Evolutionary conservation across 2,329 filamentous ascomycete species (phyloP).

Genomic region (Achaetomium macrosporum): DNA sequence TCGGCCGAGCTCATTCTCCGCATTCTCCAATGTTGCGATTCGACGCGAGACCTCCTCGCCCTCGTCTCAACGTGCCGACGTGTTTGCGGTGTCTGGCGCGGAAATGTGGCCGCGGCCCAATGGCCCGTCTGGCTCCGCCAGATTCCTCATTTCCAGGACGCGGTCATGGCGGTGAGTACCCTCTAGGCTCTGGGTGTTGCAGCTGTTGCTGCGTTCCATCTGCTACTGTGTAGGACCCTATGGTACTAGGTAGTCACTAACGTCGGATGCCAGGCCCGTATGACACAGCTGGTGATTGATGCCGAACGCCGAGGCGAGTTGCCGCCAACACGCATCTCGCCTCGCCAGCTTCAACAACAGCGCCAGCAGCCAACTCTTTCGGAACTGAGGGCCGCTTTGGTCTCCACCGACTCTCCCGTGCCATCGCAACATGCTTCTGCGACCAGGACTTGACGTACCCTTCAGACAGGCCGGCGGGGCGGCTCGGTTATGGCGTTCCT

Average conservation of each 20-base stretch:
- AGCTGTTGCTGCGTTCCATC: no score
- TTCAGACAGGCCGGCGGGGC: not conserved
- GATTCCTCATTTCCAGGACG: slow-evolving; percentile 1
- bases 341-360: not conserved
- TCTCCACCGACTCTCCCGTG: not conserved
- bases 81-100: not conserved
- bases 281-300: slow-evolving; percentile 5
- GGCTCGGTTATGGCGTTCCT: no score
- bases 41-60: not conserved
- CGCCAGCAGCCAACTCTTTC: not conserved
- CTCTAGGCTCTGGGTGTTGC: no score
- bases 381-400: slow-evolving; percentile 1
- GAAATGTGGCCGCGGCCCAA: not conserved
- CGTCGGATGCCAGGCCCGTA: slow-evolving; percentile 1
- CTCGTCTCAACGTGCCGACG: not conserved
- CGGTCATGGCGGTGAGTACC: slow-evolving; percentile 3
- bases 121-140: slow-evolving; percentile 4
- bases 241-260: not conserved
- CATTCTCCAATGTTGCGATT: not conserved
- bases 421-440: not conserved
- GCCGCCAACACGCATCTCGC: slow-evolving; percentile 1
- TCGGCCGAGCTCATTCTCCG: not conserved
- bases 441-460: not conserved
- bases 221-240: not conserved
- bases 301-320: slow-evolving; percentile 1